Evolutionary conservation across 176 grass and related monocot species (phyloP).

Genomic region (Triticum timopheevii): DNA sequence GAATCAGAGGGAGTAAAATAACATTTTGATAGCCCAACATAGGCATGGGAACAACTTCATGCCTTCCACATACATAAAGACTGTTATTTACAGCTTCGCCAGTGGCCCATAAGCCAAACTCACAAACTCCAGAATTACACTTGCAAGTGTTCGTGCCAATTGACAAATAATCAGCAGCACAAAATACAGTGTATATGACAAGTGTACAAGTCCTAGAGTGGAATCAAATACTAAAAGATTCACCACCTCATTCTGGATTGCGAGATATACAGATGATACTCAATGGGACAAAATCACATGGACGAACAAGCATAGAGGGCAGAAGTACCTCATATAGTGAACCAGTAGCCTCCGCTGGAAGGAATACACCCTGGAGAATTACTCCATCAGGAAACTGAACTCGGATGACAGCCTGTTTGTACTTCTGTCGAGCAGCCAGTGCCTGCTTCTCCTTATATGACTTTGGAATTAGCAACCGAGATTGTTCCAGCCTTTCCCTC

Average conservation of each 20-base stretch:
- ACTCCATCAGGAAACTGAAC: constrained; percentile 94
- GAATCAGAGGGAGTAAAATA: background rate
- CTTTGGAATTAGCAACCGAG: constrained; percentile 81
- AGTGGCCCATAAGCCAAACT: too few relatives aligned
- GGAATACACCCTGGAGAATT: constrained; percentile 82
- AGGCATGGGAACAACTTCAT: background rate
- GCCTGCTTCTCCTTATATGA: constrained; percentile 91
- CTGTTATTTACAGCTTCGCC: too few relatives aligned
- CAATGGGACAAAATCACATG: constrained; percentile 3
- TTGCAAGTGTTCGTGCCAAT: too few relatives aligned
- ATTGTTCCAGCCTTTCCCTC: constrained; percentile 76
- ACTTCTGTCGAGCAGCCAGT: constrained; percentile 64
- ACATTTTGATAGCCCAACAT: constrained; percentile 2
- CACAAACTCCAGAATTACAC: too few relatives aligned
- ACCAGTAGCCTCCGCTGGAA: constrained; percentile 65
- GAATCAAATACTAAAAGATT: background rate
- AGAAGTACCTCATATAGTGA: constrained; percentile 79
- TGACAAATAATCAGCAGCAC: background rate
- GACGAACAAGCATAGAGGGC: background rate
- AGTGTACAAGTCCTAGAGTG: background rate
- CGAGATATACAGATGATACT: background rate
- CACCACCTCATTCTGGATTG: constrained; percentile 7
- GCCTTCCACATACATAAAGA: background rate
- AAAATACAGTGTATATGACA: background rate
- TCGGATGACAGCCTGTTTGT: constrained; percentile 66